phyloP scores from a whole-genome alignment of 371 early-diverging fungal species.

The Mucor saturninus region DNA sequence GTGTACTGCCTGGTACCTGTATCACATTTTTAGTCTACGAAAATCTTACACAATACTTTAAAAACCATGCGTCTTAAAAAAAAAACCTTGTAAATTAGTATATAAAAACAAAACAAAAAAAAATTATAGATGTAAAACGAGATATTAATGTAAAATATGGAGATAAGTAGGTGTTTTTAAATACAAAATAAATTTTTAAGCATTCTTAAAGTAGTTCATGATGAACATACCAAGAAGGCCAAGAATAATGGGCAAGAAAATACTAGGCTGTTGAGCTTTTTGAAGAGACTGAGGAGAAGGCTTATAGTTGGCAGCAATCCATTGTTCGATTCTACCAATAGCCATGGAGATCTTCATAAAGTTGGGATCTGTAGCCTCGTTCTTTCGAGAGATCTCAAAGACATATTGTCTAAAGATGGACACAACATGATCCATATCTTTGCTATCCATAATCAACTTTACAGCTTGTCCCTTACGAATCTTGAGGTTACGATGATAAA shows the following conservation, averaged over 20 bases:
- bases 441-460: slow-evolving; percentile 68
- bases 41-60: slow-evolving; percentile 74
- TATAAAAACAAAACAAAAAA: background rate
- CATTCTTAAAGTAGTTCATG: slow-evolving; percentile 22
- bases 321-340: slow-evolving; percentile 59
- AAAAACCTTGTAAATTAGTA: slow-evolving; percentile 10
- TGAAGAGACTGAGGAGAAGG: slow-evolving; percentile 21
- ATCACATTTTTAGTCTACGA: slow-evolving; percentile 97
- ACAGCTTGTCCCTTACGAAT: slow-evolving; percentile 95
- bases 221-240: slow-evolving; percentile 38
- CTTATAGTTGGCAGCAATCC: slow-evolving; percentile 37
- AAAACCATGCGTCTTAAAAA: slow-evolving; percentile 50
- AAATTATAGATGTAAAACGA: background rate
- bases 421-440: slow-evolving; percentile 63
- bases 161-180: background rate
- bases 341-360: slow-evolving; percentile 69
- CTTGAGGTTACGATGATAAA: slow-evolving; percentile 85
- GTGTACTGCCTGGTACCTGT: slow-evolving; percentile 94
- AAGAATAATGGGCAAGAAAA: slow-evolving; percentile 35
- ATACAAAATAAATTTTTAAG: slow-evolving; percentile 6
- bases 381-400: slow-evolving; percentile 68
- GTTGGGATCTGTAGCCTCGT: slow-evolving; percentile 70
- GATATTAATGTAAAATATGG: slow-evolving; percentile 1
- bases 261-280: slow-evolving; percentile 16
- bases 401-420: slow-evolving; percentile 72